Conservation (phyloP, 768 basidiomycete genomes). For the Russula vinacea region DNA sequence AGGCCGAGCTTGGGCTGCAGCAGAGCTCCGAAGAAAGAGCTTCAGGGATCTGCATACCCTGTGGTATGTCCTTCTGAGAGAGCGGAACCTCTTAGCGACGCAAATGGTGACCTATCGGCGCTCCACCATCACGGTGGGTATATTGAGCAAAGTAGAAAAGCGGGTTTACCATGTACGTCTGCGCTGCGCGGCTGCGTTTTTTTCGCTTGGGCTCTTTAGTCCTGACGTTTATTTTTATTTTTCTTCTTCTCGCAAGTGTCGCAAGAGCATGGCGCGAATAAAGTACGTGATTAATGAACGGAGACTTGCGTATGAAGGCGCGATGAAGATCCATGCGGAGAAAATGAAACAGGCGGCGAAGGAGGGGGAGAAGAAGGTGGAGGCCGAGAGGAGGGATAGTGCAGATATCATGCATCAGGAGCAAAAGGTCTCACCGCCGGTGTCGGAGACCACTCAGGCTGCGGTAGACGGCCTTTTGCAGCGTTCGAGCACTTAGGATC, state of each 20-base stretch:
- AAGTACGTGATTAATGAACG: conserved; percentile 92
- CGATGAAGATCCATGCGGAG: conserved; percentile 38
- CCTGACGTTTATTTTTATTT: neutral
- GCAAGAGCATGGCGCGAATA: conserved; percentile 95
- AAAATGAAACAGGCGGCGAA: conserved; percentile 19
- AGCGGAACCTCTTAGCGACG: conserved; percentile 86
- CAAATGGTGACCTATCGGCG: conserved; percentile 77
- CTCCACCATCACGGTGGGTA: conserved; percentile 39
- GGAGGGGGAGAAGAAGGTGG: neutral
- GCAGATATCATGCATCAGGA: conserved; percentile 15
- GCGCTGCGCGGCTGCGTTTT: neutral
- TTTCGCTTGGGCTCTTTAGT: neutral
- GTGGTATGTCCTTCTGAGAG: conserved; percentile 88
- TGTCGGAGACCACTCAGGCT: conserved; percentile 11
- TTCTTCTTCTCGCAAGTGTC: conserved; percentile 50
- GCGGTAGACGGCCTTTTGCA: conserved; percentile 9
- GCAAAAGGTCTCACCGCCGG: conserved; percentile 9
- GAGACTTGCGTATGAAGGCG: conserved; percentile 76
- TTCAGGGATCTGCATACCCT: conserved; percentile 92
- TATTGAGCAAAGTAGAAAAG: conserved; percentile 6
- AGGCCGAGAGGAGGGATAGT: neutral
- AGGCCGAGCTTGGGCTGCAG: conserved; percentile 87
- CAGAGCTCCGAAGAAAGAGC: conserved; percentile 84
- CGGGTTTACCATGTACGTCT: conserved; percentile 26
- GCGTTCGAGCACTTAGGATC: conserved; percentile 5